Base-by-base conservation (phyloP, 768 basidiomycete genomes). In the Tephrocybe rancida region DNA sequence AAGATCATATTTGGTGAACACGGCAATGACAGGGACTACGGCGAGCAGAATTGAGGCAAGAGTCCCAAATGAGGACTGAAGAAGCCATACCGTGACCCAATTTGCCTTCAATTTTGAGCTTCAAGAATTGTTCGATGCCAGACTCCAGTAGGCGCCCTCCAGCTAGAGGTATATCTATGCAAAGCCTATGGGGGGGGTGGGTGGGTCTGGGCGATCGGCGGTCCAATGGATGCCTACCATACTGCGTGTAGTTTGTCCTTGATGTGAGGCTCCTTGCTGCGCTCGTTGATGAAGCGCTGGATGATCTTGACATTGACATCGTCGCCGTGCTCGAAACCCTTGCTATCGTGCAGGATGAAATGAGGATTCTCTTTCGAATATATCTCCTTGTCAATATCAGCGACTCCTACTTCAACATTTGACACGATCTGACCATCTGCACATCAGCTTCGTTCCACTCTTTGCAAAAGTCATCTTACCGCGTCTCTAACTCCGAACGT, bases 1-100 rank as follows among this genome's bases (percentile, higher is more conserved):
- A 25, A 53, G 42, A 52, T 72, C 71, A 52, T 62, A 72, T 50
- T 72, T 66, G 7, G 70, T 72, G 54, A 72, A 72, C 2, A 72
- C 64, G 16, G 62, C 63, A 24, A 72, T 61, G 29, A 70, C 53
- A 16, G 71, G 70, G 1, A 70, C 68, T 71, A 16, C 13, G n/a
- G 24, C 11, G 21, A 6, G 24, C 14, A 19, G n/a, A 11, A 14
- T 52, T 1, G 30, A n/a, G 11, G 18, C 44, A 48, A 38, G 16
- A 5, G 30, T 39, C 16, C 42, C 14, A 24, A n/a, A 21, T 10
- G 18, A 18, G 25, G n/a, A 13, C 25, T 46, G 3, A 35, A 16
- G 30, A 46, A 48, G 22, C 39, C 48, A n/a, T 51, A 60, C 66
- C 60, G 14, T 55, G 44, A 0, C 58, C 53, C n/a, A 62, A 52